These are phyloP conservation scores for Aspergillus felis DNA, from an alignment of 2,329 filamentous ascomycete genomes.

Conservation along the genomic window DNA sequence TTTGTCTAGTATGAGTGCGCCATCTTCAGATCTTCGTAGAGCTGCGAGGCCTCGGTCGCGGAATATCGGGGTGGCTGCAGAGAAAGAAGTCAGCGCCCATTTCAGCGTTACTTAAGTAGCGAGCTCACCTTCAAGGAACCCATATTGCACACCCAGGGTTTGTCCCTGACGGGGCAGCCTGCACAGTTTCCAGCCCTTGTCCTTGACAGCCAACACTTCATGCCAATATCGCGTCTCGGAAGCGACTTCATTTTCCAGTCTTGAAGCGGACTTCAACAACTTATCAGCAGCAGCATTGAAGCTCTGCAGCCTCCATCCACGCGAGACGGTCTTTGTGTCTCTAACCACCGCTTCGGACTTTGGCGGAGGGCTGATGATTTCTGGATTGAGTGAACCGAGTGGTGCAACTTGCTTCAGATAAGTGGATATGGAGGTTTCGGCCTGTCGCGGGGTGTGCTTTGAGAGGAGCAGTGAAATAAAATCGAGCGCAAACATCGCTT, in stretches of 20 bases:
- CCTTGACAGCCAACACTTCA: conserved; percentile 73
- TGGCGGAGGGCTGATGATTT: conserved; percentile 60
- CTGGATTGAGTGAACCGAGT: conserved; percentile 68
- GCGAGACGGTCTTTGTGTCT: conserved; percentile 52
- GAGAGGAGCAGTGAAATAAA: conserved; percentile 78
- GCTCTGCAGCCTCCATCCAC: conserved; percentile 74
- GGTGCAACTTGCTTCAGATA: conserved; percentile 67
- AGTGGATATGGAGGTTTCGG: conserved; percentile 65
- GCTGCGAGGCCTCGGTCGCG: conserved; percentile 74
- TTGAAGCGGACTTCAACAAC: conserved; percentile 65
- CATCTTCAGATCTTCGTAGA: conserved; percentile 69
- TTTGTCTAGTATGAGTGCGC: conserved; percentile 69
- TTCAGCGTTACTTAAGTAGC: not conserved
- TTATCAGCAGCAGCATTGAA: conserved; percentile 71
- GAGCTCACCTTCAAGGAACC: conserved; percentile 68
- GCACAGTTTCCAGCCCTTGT: conserved; percentile 82
- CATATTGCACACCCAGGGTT: conserved; percentile 80
- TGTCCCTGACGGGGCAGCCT: conserved; percentile 69
- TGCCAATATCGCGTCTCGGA: conserved; percentile 87
- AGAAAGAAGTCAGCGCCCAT: not conserved
- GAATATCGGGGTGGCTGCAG: conserved; percentile 52
- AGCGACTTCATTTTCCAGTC: conserved; percentile 71
- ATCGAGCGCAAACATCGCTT: conserved; percentile 66
- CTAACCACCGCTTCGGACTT: conserved; percentile 53
- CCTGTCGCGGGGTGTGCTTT: conserved; percentile 71